Evolutionary conservation across 164 flowering plant species (phyloP).

Genomic region (Tetrastigma voinierianum): DNA sequence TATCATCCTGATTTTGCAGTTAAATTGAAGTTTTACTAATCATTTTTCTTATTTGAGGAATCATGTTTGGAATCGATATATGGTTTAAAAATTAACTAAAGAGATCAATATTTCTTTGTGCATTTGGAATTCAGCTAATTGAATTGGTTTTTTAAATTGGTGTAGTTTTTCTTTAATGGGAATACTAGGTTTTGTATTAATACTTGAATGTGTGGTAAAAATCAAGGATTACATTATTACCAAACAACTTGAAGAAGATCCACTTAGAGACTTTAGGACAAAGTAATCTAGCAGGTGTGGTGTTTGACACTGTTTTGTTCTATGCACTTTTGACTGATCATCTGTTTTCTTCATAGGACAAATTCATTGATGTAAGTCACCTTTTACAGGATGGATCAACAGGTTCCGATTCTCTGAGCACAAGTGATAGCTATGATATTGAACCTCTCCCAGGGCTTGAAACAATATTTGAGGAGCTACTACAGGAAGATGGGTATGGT

Average conservation of each 20-base stretch:
- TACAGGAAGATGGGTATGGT: constrained; percentile 82
- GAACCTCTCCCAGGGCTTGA: constrained; percentile 92
- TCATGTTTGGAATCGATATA: no score
- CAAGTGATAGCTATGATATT: constrained; percentile 24
- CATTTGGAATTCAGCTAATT: no score
- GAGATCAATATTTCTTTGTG: no score
- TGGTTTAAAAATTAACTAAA: no score
- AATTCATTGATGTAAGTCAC: constrained; percentile 1
- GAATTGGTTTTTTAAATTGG: no score
- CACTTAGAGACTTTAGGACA: constrained; percentile 87
- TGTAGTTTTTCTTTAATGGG: background rate
- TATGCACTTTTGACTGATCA: background rate
- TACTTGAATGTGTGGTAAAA: constrained; percentile 49
- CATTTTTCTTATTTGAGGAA: no score
- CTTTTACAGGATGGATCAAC: constrained; percentile 49
- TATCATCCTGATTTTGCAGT: no score
- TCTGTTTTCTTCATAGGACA: background rate
- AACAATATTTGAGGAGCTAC: constrained; percentile 67
- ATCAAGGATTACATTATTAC: constrained; percentile 77
- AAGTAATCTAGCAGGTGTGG: constrained; percentile 82
- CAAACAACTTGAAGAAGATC: constrained; percentile 90
- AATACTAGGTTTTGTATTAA: constrained; percentile 1
- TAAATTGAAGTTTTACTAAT: no score
- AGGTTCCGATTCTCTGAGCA: constrained; percentile 23
- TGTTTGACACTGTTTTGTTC: background rate